Evolutionary conservation across 352 stramenopile genomes (phyloP).

Genomic region (Globisporangium abappressorium): DNA sequence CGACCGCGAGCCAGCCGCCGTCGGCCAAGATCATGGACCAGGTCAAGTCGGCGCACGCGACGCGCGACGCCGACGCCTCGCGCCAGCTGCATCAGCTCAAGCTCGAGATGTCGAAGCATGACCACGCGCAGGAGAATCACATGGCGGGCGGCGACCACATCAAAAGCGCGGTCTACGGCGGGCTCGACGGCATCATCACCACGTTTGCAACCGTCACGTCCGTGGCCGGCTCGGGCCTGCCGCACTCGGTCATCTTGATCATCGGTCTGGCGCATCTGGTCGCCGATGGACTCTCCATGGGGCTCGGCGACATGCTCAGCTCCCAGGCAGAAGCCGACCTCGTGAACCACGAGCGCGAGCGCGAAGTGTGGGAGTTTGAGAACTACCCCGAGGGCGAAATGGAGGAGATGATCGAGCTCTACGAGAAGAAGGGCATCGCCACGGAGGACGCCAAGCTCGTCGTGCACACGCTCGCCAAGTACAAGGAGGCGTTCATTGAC

Average conservation of each 20-base stretch:
- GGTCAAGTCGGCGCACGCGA: conserved; percentile 51
- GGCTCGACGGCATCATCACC: conserved; percentile 96
- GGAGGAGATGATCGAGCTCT: conserved; percentile 96
- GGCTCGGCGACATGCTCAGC: conserved; percentile 93
- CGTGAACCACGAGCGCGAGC: conserved; percentile 88
- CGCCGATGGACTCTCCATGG: conserved; percentile 94
- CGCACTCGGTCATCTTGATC: conserved; percentile 92
- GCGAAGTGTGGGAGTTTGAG: conserved; percentile 95
- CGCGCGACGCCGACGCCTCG: conserved; percentile 48
- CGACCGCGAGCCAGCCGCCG: conserved; percentile 3
- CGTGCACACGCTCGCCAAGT: conserved; percentile 94
- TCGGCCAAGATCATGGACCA: conserved; percentile 45
- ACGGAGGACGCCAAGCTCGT: conserved; percentile 89
- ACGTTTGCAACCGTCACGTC: conserved; percentile 95
- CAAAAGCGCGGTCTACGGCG: conserved; percentile 92
- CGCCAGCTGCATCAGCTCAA: conserved; percentile 68
- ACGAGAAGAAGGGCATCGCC: conserved; percentile 89
- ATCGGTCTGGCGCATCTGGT: conserved; percentile 94
- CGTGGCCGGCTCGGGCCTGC: conserved; percentile 87
- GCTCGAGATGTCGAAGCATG: conserved; percentile 48
- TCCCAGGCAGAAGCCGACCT: conserved; percentile 93
- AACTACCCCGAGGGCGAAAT: conserved; percentile 96
- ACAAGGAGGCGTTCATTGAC: conserved; percentile 97
- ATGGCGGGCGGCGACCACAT: conserved; percentile 70
- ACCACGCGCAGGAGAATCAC: conserved; percentile 74